Base-by-base conservation (phyloP, 352 stramenopile genomes). In the Pythium phragmitis region DNA sequence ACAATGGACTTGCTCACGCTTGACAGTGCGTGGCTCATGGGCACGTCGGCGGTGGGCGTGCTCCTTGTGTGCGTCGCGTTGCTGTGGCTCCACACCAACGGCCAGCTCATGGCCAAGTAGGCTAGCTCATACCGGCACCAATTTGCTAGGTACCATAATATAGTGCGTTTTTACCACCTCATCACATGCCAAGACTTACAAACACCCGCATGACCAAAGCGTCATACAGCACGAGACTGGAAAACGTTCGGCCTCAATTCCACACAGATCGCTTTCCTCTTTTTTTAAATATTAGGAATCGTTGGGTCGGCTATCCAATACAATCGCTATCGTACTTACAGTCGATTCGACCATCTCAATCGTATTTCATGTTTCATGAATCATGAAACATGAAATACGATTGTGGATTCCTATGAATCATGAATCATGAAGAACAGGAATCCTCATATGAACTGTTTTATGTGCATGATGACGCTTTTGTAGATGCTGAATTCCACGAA, bases 71-170 rank as follows among this genome's bases (percentile, higher is more conserved):
- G 57, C 37, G 30, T n/a, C 6, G 47, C 47, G 14, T 36, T 49
- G 36, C 45, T 64, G 21, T 64, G 57, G 57, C 46, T 64, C 57
- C 57, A 57, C 57, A 36, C 57, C 13, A 57, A 39, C 23, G 51
- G 57, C 47, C 57, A 64, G 36, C 23, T 64, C 34, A 21, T 64
- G 48, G 47, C 47, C 47, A 55, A 64, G 45, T 64, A 47, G 26
- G 9, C 16, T 49, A 16, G 12, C 19, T 6, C 16, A 34, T 26
- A 3, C 54, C 23, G 16, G 17, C 41, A 49, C 39, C 9, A 7
- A 5, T 36, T 45, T 45, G 30, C 14, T 56, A 56, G 49, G 39
- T 60, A 60, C 39, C 21, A 50, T 60, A 60, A 17, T 56, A 53
- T 30, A 30, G 26, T 30, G 26, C 26, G 47, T 39, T 21, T 39